These are phyloP conservation scores for Trichoderma erinaceum DNA, from an alignment of 495 filamentous ascomycete species.

Conservation along the genomic window DNA sequence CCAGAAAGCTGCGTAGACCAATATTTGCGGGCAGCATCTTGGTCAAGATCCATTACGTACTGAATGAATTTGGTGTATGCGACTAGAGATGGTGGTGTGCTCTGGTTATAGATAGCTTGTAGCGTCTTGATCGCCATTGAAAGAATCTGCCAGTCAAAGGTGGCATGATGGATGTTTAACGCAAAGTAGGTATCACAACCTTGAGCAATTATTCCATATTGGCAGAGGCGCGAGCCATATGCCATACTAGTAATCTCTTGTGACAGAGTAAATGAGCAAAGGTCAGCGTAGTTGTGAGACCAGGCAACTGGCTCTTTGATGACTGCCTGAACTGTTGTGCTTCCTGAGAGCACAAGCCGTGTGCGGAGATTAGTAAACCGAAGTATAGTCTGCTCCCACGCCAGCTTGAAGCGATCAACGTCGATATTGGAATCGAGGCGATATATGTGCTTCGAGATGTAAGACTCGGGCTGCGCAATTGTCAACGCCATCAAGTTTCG, in stretches of 20 bases:
- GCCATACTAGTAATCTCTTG: constrained; percentile 27
- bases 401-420: neutral
- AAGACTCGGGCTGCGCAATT: neutral
- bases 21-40: neutral
- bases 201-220: constrained; percentile 21
- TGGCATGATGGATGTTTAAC: constrained; percentile 34
- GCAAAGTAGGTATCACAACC: constrained; percentile 33
- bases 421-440: neutral
- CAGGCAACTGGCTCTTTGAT: constrained; percentile 15
- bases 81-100: neutral
- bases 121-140: neutral
- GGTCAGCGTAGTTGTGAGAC: neutral
- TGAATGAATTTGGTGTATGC: constrained; percentile 1
- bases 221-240: constrained; percentile 20
- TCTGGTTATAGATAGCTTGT: neutral
- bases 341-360: neutral
- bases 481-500: constrained; percentile 29
- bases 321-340: constrained; percentile 11
- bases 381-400: constrained; percentile 9
- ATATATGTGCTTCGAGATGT: constrained; percentile 2
- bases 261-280: constrained; percentile 19
- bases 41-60: constrained; percentile 9
- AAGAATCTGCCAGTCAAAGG: neutral
- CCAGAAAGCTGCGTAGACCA: constrained; percentile 1
- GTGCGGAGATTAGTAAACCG: constrained; percentile 6